These are phyloP conservation scores for Ustilago loliicola DNA, from an alignment of 1,284 basidiomycete genomes.

Conservation along the genomic window DNA sequence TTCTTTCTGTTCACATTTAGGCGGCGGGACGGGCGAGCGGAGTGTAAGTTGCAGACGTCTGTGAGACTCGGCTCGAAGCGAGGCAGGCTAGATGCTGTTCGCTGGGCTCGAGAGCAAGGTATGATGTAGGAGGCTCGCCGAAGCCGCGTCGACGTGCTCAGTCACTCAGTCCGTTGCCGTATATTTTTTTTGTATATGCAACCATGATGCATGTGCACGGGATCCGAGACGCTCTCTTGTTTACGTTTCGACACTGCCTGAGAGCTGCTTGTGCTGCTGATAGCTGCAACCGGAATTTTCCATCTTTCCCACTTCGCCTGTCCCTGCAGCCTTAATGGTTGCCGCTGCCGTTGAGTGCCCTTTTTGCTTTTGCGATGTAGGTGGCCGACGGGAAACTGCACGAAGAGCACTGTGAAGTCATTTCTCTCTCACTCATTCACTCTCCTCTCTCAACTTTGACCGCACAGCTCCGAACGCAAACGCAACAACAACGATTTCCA, in stretches of 20 bases:
- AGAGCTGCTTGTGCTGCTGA: not conserved
- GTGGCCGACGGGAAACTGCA: conserved; percentile 8
- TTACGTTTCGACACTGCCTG: not conserved
- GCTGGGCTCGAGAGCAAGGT: not conserved
- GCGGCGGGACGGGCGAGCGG: not conserved
- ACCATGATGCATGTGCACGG: conserved; percentile 14
- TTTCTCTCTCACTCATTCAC: not conserved
- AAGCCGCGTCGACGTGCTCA: not conserved
- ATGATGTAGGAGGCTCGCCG: conserved; percentile 27
- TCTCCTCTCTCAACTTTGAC: not conserved
- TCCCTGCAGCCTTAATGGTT: not conserved
- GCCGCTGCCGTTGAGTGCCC: not conserved
- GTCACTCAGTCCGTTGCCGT: not conserved
- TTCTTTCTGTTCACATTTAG: not conserved
- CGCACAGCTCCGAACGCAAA: conserved; percentile 1
- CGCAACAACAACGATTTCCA: not conserved
- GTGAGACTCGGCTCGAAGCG: conserved; percentile 11
- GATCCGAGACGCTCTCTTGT: conserved; percentile 15
- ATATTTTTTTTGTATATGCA: not conserved
- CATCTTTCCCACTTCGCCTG: not conserved
- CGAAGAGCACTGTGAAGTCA: conserved; percentile 7
- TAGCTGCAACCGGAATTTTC: not conserved
- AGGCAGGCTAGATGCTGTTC: conserved; percentile 4
- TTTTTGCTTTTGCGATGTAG: conserved; percentile 8
- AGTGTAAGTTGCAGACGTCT: not conserved